Evolutionary conservation across 345 rosid genomes (phyloP).

Genomic region (Lumnitzera racemosa): DNA sequence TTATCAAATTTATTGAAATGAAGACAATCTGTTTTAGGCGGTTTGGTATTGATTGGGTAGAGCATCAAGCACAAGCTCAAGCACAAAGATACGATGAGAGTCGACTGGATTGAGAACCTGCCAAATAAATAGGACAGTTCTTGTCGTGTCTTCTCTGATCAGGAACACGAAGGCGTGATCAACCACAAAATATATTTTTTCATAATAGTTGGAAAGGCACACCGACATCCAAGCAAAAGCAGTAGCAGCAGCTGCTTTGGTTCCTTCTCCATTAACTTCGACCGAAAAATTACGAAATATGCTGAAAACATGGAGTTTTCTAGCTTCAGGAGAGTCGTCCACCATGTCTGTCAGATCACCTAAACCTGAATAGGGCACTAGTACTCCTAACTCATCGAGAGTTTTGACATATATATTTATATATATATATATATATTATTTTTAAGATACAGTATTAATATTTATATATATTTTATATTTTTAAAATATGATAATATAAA

Average conservation of each 20-base stretch:
- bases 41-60: too few species aligned
- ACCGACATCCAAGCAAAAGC: too few species aligned
- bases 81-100: too few species aligned
- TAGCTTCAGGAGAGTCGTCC: constrained; percentile 8
- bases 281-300: constrained; percentile 13
- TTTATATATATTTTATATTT: too few species aligned
- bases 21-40: too few species aligned
- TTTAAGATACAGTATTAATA: too few species aligned
- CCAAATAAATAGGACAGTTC: constrained; percentile 1
- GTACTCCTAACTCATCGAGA: constrained; percentile 10
- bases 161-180: constrained; percentile 8
- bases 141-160: constrained; percentile 6
- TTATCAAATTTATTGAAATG: too few species aligned
- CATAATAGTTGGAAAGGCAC: too few species aligned
- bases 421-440: too few species aligned
- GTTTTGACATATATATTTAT: too few species aligned
- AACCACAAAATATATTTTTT: neutral
- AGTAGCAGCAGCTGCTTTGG: constrained; percentile 17
- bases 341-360: constrained; percentile 14
- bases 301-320: constrained; percentile 3
- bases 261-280: constrained; percentile 13
- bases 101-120: constrained; percentile 7
- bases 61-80: too few species aligned
- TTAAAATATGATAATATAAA: too few species aligned
- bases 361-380: constrained; percentile 3